Evolutionary conservation across 139 green algal genomes (phyloP).

Genomic region (Picochlorum sp.): DNA sequence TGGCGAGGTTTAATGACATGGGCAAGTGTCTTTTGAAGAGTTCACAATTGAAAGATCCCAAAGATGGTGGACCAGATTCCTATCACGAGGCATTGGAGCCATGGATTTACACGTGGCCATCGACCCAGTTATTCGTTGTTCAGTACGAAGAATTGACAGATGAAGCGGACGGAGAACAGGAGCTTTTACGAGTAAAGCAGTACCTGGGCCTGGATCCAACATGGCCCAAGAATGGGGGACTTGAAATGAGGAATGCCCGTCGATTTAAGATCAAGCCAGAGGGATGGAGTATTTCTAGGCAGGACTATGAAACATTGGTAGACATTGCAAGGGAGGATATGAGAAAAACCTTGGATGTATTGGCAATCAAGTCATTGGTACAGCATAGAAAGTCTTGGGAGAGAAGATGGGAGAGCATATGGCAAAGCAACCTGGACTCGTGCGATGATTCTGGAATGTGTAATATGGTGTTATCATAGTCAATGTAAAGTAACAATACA

Average conservation of each 20-base stretch:
- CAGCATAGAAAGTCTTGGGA: not conserved
- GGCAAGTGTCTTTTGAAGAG: slow-evolving; percentile 3
- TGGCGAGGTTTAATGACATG: not conserved
- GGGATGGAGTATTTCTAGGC: slow-evolving; percentile 2
- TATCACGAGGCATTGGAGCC: slow-evolving; percentile 1
- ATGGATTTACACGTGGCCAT: slow-evolving; percentile 7
- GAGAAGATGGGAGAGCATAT: slow-evolving; percentile 5
- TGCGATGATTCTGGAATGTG: slow-evolving; percentile 10
- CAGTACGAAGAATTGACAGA: slow-evolving; percentile 11
- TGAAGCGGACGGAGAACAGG: not conserved
- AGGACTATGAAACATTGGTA: slow-evolving; percentile 1
- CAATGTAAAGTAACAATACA: not conserved
- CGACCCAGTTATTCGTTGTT: not conserved
- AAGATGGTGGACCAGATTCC: not conserved
- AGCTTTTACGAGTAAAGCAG: slow-evolving; percentile 5
- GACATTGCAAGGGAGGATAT: not conserved
- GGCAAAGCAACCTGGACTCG: slow-evolving; percentile 4
- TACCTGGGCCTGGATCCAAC: slow-evolving; percentile 6
- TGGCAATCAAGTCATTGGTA: not conserved
- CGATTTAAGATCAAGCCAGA: slow-evolving; percentile 11
- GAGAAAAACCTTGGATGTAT: not conserved
- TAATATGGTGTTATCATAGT: slow-evolving; percentile 11
- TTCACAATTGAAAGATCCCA: slow-evolving; percentile 3
- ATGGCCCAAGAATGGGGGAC: not conserved
- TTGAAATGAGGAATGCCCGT: slow-evolving; percentile 5